Evolutionary conservation across 1,284 basidiomycete genomes (phyloP), one percentile per base, ranked within the genome.

Genomic region (Athelia psychrophila): DNA sequence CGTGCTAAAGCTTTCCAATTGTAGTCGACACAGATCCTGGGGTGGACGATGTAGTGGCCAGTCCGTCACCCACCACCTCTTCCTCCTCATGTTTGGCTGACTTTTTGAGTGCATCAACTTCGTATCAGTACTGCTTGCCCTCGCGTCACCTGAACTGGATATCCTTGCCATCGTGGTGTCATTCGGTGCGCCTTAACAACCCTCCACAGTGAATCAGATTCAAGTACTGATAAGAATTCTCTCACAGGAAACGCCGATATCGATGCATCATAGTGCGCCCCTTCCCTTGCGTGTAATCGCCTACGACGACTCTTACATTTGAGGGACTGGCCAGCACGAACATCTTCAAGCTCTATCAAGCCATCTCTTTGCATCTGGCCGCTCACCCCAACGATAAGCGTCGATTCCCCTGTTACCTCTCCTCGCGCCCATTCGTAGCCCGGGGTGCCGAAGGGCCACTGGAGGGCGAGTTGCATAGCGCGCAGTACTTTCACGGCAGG

Each of bases 1-100:
- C 19, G 4, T 51, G 12, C 25, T 38, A 40, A 60, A 55, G 18
- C 52, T 36, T 58, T 23, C 18, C 35, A 40, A 33, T 49, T 27
- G 18, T 56, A 90, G 88, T 91, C 61, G 88, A 91, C 58, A 88
- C 87, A 20, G 88, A 91, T 65, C 88, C 89, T n/a, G 95, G 95
- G 45, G 91, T 97, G 2, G 95, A 98, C 70, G 95, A 98, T 66
- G 78, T 85, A 35, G 68, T 96, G 44, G 94, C 94, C 35, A 86
- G 27, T 30, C 27, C 27, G 27, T 30, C 27, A 30, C 27, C 13
- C n/a, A n/a, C 5, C 27, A 30, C 13, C 13, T 30, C 27, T 6
- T 30, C 27, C 27, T 5, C 27, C 27, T 30, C 27, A 30, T 30
- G 27, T 30, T 2, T 60, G 44, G 22, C 46, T 51, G 16, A 27